A percentile compares a stretch with the other conserved stretches of the same genome.
These are phyloP conservation scores for Marchantia polymorpha DNA, from an alignment of 225 moss, liverwort and hornwort genomes.

Conservation along the genomic window DNA sequence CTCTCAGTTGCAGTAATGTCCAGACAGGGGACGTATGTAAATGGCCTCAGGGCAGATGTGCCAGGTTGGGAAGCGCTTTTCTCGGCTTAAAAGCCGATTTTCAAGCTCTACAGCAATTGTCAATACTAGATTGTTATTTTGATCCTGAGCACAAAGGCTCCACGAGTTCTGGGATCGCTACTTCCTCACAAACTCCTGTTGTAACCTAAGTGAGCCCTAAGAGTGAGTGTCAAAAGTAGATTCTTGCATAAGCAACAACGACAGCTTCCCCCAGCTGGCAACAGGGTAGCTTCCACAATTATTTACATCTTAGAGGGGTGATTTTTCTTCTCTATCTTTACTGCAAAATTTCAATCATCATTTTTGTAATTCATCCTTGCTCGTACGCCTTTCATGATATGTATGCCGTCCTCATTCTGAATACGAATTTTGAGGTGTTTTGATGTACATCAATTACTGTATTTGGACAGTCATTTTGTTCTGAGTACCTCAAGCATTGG, in stretches of 20 bases:
- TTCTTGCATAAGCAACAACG: neutral
- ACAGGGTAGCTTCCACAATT: neutral
- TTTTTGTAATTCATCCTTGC: neutral
- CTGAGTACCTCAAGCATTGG: too few species aligned
- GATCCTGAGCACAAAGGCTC: constrained; percentile 40
- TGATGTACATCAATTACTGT: too few species aligned
- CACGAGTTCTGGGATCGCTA: constrained; percentile 20
- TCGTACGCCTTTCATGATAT: too few species aligned
- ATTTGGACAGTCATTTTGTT: too few species aligned
- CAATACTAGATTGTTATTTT: constrained; percentile 91
- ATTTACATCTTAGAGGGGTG: neutral
- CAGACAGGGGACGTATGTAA: constrained; percentile 70
- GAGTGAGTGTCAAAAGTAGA: neutral
- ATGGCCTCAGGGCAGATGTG: constrained; percentile 89
- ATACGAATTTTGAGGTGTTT: too few species aligned
- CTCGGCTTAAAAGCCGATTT: constrained; percentile 90
- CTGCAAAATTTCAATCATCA: neutral
- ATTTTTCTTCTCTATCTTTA: neutral
- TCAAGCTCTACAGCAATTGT: constrained; percentile 78
- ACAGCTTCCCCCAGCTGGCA: constrained; percentile 1
- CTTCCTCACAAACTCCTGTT: constrained; percentile 21
- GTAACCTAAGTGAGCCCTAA: constrained; percentile 17
- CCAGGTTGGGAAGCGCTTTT: constrained; percentile 95
- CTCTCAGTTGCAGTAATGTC: constrained; percentile 63
- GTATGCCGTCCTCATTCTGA: too few species aligned